Conservation (phyloP, 345 rosid species). For the Angophora floribunda region DNA sequence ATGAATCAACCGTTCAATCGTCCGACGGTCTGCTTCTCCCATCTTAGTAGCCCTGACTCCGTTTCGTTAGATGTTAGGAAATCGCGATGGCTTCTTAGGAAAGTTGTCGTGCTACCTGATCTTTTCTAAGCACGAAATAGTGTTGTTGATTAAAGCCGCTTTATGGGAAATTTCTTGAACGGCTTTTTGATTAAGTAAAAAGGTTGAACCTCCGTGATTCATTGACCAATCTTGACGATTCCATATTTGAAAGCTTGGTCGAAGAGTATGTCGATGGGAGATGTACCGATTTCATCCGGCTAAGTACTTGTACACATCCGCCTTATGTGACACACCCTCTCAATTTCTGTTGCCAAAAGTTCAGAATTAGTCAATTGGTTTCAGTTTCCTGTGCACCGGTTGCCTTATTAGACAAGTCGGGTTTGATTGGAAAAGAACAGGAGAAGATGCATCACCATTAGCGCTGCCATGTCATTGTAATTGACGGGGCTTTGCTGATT, state of each 20-base stretch:
- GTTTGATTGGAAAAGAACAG: not conserved
- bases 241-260: not conserved
- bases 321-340: not conserved
- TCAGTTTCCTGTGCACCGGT: not conserved
- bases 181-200: not conserved
- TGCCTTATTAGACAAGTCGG: not conserved
- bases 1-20: not conserved
- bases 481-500: not conserved
- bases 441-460: not conserved
- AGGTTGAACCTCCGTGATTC: not conserved
- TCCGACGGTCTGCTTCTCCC: not conserved
- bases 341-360: not conserved
- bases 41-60: not conserved
- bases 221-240: not conserved
- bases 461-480: slow-evolving; percentile 4
- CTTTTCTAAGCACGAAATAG: not conserved
- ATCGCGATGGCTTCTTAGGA: not conserved
- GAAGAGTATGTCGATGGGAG: not conserved
- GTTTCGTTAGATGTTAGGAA: not conserved
- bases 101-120: not conserved
- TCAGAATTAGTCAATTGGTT: not conserved
- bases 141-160: not conserved
- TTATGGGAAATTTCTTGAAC: not conserved
- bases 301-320: not conserved
- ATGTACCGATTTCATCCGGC: not conserved